Percentiles rank a stretch among this genome's conserved stretches.
These are phyloP conservation scores for Arctium lappa DNA, from an alignment of 129 eudicot genomes.

Conservation along the genomic window DNA sequence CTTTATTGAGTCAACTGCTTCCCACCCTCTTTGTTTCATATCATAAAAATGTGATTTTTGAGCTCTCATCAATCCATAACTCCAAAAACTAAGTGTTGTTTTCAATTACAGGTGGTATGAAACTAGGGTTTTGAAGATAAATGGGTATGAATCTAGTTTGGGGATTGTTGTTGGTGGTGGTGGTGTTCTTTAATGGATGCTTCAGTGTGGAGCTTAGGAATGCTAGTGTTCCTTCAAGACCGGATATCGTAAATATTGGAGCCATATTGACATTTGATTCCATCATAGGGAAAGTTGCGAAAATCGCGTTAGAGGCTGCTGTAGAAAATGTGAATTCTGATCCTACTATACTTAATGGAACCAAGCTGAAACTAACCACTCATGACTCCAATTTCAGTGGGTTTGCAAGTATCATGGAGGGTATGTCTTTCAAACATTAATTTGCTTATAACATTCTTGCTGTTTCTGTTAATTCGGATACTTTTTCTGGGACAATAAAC, in stretches of 20 bases:
- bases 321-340: conserved; percentile 53
- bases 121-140: not conserved
- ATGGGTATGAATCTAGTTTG: conserved; percentile 18
- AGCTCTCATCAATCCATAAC: not conserved
- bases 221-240: conserved; percentile 38
- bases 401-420: conserved; percentile 58
- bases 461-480: not conserved
- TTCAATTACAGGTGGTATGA: conserved; percentile 20
- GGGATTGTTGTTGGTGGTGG: conserved; percentile 20
- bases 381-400: conserved; percentile 50
- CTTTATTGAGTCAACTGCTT: conserved; percentile 18
- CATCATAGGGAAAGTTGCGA: conserved; percentile 51
- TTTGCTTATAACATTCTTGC: not conserved
- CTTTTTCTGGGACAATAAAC: not conserved
- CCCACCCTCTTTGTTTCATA: not conserved
- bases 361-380: conserved; percentile 43
- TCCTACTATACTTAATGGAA: conserved; percentile 48
- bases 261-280: conserved; percentile 49
- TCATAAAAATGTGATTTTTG: not conserved
- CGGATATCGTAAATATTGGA: conserved; percentile 49
- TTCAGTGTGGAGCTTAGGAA: conserved; percentile 6
- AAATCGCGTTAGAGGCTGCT: conserved; percentile 60
- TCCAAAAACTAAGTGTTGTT: not conserved
- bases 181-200: conserved; percentile 15
- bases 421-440: conserved; percentile 26